Base-by-base conservation (phyloP, 1,284 basidiomycete genomes). In the Mycosarcoma mackinlayi region DNA sequence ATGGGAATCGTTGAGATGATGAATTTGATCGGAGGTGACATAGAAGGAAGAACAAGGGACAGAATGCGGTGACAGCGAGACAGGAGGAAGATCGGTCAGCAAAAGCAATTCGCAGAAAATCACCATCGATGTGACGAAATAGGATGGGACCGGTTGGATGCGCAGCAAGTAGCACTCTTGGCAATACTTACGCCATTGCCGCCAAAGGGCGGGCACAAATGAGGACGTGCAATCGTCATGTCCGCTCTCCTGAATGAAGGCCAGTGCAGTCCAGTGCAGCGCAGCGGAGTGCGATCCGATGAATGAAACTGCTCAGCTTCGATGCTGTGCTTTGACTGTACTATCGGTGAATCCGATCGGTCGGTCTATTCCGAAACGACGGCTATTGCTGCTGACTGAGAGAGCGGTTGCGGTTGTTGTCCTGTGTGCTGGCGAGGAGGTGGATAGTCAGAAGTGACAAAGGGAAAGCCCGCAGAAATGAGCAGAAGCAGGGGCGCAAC, bases 121-220 rank as follows among this genome's bases (percentile, higher is more conserved):
- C n/a, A n/a, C n/a, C n/a, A n/a, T n/a, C n/a, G n/a, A n/a, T n/a
- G 45, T 25, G 21, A 24, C 14, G 1, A 16, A 37, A 18, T 35
- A 16, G n/a, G 19, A 21, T 35, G 33, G n/a, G 19, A 21, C 7
- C 18, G 7, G 14, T 3, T n/a, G 27, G 7, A 24, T 33, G 19
- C n/a, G n/a, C n/a, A n/a, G n/a, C n/a, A n/a, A n/a, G n/a, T n/a
- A n/a, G n/a, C n/a, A n/a, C n/a, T n/a, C n/a, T n/a, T n/a, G n/a
- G n/a, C n/a, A n/a, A 19, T 34, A 64, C 61, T 64, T 53, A 64
- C 61, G 40, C 63, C 63, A 48, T 51, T 60, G 52, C 56, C 56
- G 25, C 63, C 63, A 33, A 55, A 65, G 4, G 51, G 47, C 34
- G 63, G 63, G 3, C 63, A 33, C 16, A 66, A 48, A 23, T 59